Base-by-base conservation (phyloP, 768 basidiomycete genomes). In the Russula compacta region DNA sequence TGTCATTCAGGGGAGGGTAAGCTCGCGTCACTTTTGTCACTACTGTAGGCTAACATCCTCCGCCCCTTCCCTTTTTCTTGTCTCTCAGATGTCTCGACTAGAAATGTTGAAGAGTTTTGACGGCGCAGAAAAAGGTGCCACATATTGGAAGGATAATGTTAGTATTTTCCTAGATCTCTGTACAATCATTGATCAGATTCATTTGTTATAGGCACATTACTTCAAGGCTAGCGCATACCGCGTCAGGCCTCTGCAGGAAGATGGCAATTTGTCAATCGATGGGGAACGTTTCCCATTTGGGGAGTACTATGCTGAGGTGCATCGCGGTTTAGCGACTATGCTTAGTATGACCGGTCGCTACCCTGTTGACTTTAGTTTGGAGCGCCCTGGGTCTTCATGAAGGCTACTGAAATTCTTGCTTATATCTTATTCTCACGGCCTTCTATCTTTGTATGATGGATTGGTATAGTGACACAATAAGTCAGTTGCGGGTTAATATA, bases 221-320 rank as follows among this genome's bases (percentile, higher is more conserved):
- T 78, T 82, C 70, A 90, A 91, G 71, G 87, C 83, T 3, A 74
- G 81, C 56, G 84, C 88, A 5, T 89, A 89, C 70, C 81, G 87
- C 24, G 77, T 90, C 35, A 84, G 83, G 68, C 85, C 88, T 5
- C 73, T 82, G 35, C 68, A 75, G 2, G 53, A 73, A 3, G 76
- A 81, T 36, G 86, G 86, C 2, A 73, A 74, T 66, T 68, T 93
- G 17, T 76, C 86, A 14, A 77, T 95, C 17, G 92, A 95, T 66
- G 92, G 92, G 8, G 92, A 95, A 73, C 67, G 73, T 5, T 86
- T 81, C 67, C 87, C 87, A 10, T 87, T 88, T 64, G 78, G 84
- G 69, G 82, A 85, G 67, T 92, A 82, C 69, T 80, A 88, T 65
- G 83, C 93, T 3, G 89, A 92, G 71, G 84, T 87, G 10, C 83